Conservation (phyloP, 768 basidiomycete genomes). For the Dentipellis fragilis region DNA sequence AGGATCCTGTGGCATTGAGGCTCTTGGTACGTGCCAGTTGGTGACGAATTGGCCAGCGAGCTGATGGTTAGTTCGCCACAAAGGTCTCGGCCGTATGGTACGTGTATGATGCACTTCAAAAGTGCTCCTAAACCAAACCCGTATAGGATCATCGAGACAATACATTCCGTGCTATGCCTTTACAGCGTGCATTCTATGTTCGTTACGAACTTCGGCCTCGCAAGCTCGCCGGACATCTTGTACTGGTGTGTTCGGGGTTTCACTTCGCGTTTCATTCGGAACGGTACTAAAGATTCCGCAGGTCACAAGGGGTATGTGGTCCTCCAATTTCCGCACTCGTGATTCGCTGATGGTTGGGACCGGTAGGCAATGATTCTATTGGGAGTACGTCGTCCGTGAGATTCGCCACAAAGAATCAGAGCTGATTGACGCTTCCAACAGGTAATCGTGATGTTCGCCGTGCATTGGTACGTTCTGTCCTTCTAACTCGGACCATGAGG, state of each 20-base stretch:
- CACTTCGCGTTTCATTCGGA: not conserved
- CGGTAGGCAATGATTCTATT: not conserved
- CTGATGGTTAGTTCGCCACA: not conserved
- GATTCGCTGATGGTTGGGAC: not conserved
- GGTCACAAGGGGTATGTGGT: not conserved
- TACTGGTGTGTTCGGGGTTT: not conserved
- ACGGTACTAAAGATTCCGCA: too few species aligned
- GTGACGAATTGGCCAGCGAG: not conserved
- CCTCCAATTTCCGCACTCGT: not conserved
- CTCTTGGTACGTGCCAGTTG: not conserved
- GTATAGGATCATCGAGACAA: not conserved
- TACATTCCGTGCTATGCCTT: not conserved
- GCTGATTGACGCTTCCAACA: not conserved
- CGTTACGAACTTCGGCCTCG: not conserved
- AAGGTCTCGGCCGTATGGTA: not conserved
- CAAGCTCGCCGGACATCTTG: not conserved
- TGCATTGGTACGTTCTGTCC: not conserved
- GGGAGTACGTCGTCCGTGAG: not conserved
- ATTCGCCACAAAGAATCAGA: not conserved
- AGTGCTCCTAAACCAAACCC: not conserved
- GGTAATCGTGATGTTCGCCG: not conserved
- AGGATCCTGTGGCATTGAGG: not conserved
- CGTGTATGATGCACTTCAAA: not conserved
- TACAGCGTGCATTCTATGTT: not conserved
- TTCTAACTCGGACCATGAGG: not conserved